Evolutionary conservation across 2,329 filamentous ascomycete species (phyloP).

Genomic region (Metarhizium brunneum): DNA sequence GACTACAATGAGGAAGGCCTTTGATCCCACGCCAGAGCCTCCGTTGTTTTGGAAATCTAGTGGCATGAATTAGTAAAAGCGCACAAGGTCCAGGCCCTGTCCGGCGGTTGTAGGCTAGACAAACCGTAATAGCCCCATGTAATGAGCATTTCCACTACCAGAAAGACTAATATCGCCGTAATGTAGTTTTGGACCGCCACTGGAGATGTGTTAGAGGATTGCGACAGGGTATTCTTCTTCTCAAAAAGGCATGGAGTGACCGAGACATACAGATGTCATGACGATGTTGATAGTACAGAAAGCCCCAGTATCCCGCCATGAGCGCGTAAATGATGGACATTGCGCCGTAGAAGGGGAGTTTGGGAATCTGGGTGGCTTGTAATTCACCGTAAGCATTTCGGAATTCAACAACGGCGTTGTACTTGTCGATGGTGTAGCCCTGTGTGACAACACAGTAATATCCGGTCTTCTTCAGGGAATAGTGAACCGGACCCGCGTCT

Average conservation of each 20-base stretch:
- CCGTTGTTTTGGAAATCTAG: conserved; percentile 85
- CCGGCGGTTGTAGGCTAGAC: conserved; percentile 11
- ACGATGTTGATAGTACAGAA: conserved; percentile 89
- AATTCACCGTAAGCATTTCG: conserved; percentile 95
- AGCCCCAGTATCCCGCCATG: conserved; percentile 76
- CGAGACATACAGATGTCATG: conserved; percentile 67
- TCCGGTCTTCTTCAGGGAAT: conserved; percentile 78
- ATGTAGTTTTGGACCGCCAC: conserved; percentile 98
- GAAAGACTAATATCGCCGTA: conserved; percentile 87
- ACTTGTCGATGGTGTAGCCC: conserved; percentile 58
- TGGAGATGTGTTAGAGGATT: conserved; percentile 19
- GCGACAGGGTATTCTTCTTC: not conserved
- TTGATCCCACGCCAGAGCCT: conserved; percentile 73
- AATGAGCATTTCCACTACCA: conserved; percentile 94
- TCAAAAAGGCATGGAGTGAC: not conserved
- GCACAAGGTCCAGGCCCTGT: not conserved
- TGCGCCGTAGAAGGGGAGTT: conserved; percentile 92
- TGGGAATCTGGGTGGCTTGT: conserved; percentile 89
- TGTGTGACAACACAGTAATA: conserved; percentile 91
- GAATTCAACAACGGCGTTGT: conserved; percentile 78
- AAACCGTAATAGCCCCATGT: conserved; percentile 95
- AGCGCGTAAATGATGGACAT: conserved; percentile 90
- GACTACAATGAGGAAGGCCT: conserved; percentile 83
- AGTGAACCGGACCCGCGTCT: conserved; percentile 64
- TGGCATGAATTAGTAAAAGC: conserved; percentile 21